Evolutionary conservation across 495 filamentous ascomycete genomes (phyloP).

Genomic region (Penicillium fimorum): DNA sequence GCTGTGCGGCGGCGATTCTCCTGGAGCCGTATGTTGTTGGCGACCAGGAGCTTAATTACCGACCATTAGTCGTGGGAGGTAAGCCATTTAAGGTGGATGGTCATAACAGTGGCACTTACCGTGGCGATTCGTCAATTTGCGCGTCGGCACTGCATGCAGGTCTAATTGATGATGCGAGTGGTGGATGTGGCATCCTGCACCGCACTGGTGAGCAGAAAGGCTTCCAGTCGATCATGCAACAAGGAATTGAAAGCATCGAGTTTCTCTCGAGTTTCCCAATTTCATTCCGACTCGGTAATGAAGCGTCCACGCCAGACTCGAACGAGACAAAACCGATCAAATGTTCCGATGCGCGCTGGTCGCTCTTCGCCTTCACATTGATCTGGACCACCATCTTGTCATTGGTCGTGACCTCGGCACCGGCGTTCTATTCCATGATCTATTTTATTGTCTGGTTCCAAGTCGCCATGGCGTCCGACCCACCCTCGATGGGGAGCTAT

Average conservation of each 20-base stretch:
- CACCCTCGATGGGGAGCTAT: conserved; percentile 49
- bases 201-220: conserved; percentile 58
- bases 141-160: conserved; percentile 73
- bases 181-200: conserved; percentile 71
- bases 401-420: conserved; percentile 61
- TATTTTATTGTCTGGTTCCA: conserved; percentile 73
- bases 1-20: conserved; percentile 60
- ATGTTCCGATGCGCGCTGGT: conserved; percentile 69
- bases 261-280: conserved; percentile 71
- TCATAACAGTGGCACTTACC: conserved; percentile 52
- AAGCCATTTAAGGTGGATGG: conserved; percentile 44
- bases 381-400: conserved; percentile 63
- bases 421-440: conserved; percentile 61
- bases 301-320: conserved; percentile 19
- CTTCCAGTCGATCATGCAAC: conserved; percentile 49
- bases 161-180: conserved; percentile 57
- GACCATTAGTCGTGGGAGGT: conserved; percentile 67
- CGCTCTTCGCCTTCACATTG: conserved; percentile 62
- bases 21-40: conserved; percentile 72
- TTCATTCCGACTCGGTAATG: conserved; percentile 57
- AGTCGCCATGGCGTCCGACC: conserved; percentile 71
- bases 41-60: conserved; percentile 62
- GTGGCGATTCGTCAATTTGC: conserved; percentile 78
- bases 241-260: conserved; percentile 63
- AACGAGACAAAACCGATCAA: conserved; percentile 17